A percentile compares a stretch with the other conserved stretches of the same genome.
Conservation (phyloP, 1,284 basidiomycete species). For the Vanrija pseudolonga region DNA sequence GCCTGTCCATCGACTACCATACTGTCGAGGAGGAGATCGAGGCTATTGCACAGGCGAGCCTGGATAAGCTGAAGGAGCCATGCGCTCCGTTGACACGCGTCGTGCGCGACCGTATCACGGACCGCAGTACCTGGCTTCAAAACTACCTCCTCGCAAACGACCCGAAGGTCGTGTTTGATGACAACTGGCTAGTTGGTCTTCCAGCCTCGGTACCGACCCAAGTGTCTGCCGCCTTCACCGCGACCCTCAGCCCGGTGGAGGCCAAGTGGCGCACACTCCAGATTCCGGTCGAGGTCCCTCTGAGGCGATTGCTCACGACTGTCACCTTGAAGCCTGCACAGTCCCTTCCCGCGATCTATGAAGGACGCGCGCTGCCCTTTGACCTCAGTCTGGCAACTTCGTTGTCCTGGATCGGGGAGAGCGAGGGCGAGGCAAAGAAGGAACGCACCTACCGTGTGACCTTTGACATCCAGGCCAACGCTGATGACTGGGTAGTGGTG, state of each 20-base stretch:
- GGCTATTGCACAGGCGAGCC: slow-evolving; percentile 6
- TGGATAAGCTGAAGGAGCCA: slow-evolving; percentile 1
- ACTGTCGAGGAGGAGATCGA: slow-evolving; percentile 30
- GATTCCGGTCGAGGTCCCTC: slow-evolving; percentile 48
- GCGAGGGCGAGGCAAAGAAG: not conserved
- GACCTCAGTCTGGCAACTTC: slow-evolving; percentile 25
- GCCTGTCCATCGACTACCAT: slow-evolving; percentile 38
- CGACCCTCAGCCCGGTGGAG: not conserved
- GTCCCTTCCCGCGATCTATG: slow-evolving; percentile 25
- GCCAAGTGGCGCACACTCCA: slow-evolving; percentile 36
- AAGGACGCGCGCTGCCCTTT: slow-evolving; percentile 38
- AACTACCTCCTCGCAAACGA: slow-evolving; percentile 13
- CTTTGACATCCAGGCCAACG: slow-evolving; percentile 33
- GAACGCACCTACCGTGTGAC: slow-evolving; percentile 17
- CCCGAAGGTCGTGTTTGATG: slow-evolving; percentile 4
- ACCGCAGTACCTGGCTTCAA: slow-evolving; percentile 18
- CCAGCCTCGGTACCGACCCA: not conserved
- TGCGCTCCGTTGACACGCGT: not conserved
- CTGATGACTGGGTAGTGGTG: slow-evolving; percentile 42
- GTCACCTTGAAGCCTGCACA: slow-evolving; percentile 22
- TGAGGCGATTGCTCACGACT: slow-evolving; percentile 30
- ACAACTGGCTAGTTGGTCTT: not conserved
- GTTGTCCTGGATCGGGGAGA: slow-evolving; percentile 31
- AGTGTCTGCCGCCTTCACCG: not conserved
- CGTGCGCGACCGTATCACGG: slow-evolving; percentile 6